phyloP scores from a whole-genome alignment of 495 filamentous ascomycete genomes.

The Terfezia boudieri region DNA sequence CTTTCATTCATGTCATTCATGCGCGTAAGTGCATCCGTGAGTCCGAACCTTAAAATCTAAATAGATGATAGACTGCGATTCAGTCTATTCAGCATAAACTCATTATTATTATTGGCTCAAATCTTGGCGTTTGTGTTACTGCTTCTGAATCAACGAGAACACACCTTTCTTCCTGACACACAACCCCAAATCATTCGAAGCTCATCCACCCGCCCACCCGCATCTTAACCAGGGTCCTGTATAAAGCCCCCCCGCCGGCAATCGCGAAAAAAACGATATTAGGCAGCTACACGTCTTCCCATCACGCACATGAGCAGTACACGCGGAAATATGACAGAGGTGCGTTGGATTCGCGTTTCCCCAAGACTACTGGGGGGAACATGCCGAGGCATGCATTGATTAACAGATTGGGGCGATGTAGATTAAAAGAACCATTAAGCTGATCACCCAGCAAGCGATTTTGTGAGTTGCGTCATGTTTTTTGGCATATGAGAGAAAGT shows the following conservation, averaged over 20 bases:
- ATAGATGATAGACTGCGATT: no score
- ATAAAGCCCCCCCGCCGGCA: not conserved
- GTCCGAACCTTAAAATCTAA: no score
- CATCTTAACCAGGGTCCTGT: not conserved
- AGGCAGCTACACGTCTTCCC: conserved; percentile 2
- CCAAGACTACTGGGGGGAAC: not conserved
- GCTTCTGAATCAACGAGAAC: no score
- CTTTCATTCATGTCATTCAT: no score
- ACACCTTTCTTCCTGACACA: no score
- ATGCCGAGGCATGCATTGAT: conserved; percentile 5
- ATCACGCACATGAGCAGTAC: conserved; percentile 4
- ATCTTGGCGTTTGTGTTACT: no score
- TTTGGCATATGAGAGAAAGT: no score
- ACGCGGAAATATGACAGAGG: conserved; percentile 13
- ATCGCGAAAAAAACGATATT: not conserved
- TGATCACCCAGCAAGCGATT: conserved; percentile 74
- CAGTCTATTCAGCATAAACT: no score
- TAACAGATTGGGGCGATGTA: conserved; percentile 16
- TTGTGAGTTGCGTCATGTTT: conserved; percentile 36
- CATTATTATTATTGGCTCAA: no score
- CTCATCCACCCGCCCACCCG: not conserved
- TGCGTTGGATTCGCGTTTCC: conserved; percentile 4
- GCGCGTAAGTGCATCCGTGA: no score
- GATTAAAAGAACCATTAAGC: conserved; percentile 73
- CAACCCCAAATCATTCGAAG: no score